phyloP scores from a whole-genome alignment of 1,284 basidiomycete genomes.

The Leccinum olivaceoglutinosum region DNA sequence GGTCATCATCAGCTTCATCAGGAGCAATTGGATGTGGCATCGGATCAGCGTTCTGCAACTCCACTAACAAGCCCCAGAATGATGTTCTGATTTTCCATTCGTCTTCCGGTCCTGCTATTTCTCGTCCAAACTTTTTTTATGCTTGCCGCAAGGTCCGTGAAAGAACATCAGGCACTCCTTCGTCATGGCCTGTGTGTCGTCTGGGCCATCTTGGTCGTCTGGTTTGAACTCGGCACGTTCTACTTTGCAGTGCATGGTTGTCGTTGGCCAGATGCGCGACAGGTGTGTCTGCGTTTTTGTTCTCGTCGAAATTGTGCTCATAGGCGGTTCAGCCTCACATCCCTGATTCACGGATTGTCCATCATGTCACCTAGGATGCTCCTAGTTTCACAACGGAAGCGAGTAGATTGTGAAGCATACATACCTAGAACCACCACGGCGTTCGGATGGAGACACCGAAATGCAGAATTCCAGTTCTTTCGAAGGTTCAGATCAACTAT shows the following conservation, averaged over 20 bases:
- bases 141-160: slow-evolving; percentile 8
- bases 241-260: slow-evolving; percentile 17
- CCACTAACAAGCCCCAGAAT: neutral
- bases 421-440: slow-evolving; percentile 79
- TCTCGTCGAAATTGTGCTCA: neutral
- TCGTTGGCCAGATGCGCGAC: slow-evolving; percentile 24
- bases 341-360: slow-evolving; percentile 39
- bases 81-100: neutral
- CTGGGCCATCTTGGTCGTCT: slow-evolving; percentile 28
- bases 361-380: slow-evolving; percentile 52
- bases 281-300: slow-evolving; percentile 11
- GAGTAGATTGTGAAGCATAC: slow-evolving; percentile 66
- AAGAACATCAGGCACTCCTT: slow-evolving; percentile 3
- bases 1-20: neutral
- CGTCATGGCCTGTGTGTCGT: slow-evolving; percentile 16
- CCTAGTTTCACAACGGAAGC: neutral
- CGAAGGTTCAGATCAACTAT: slow-evolving; percentile 67
- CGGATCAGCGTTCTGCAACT: neutral
- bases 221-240: slow-evolving; percentile 28
- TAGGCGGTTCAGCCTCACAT: slow-evolving; percentile 13
- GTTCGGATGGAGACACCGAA: slow-evolving; percentile 54
- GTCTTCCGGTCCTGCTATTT: slow-evolving; percentile 32
- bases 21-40: neutral
- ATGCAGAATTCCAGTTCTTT: slow-evolving; percentile 70
- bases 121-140: neutral